A percentile compares a stretch with the other conserved stretches of the same genome.
Evolutionary conservation across 495 filamentous ascomycete genomes (phyloP).

Genomic region (Penicillium maclennaniae): DNA sequence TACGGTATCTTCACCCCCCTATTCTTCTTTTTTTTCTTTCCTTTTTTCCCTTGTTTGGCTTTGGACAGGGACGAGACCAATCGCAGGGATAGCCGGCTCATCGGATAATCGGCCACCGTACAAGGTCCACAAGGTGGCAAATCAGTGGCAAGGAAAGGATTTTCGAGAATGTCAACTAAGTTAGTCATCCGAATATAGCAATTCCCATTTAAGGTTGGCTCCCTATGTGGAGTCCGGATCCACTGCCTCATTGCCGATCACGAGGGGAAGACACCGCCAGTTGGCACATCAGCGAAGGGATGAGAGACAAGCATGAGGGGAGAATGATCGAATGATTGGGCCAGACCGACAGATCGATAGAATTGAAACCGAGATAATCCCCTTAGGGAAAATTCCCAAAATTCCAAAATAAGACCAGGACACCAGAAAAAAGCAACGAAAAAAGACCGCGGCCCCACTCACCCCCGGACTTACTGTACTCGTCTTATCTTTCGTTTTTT

Average conservation of each 20-base stretch:
- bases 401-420: too few species aligned
- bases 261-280: background rate
- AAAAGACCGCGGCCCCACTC: background rate
- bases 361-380: too few species aligned
- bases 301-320: too few species aligned
- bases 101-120: background rate
- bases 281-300: background rate
- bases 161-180: background rate
- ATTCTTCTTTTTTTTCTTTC: too few species aligned
- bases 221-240: slow-evolving; percentile 20
- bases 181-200: background rate
- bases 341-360: too few species aligned
- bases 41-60: background rate
- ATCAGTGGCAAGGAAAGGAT: background rate
- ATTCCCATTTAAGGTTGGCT: slow-evolving; percentile 6
- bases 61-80: background rate
- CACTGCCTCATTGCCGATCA: slow-evolving; percentile 20
- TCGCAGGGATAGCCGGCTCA: background rate
- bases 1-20: too few species aligned
- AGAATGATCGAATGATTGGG: too few species aligned
- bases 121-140: background rate
- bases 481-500: background rate
- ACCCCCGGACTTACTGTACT: background rate
- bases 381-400: too few species aligned
- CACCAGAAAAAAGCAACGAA: too few species aligned